Conservation (phyloP, 2,329 filamentous ascomycete genomes). For the Diplodia seriata region DNA sequence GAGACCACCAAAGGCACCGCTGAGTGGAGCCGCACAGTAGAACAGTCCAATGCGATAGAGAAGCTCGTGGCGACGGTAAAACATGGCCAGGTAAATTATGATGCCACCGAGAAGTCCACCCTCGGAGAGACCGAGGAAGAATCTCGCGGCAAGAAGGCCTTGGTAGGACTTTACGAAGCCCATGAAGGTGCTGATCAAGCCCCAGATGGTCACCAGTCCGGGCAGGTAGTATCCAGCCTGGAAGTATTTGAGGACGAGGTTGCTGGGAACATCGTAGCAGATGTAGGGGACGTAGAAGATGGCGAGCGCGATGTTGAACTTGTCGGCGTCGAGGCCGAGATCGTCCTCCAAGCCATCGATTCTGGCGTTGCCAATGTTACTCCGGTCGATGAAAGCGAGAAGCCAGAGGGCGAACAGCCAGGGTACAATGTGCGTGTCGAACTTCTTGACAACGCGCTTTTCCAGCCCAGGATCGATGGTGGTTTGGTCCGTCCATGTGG, state of each 20-base stretch:
- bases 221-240: slow-evolving; percentile 52
- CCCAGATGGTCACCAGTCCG: slow-evolving; percentile 50
- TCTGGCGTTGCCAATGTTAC: slow-evolving; percentile 52
- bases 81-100: slow-evolving; percentile 53
- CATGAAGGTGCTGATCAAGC: slow-evolving; percentile 49
- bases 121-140: slow-evolving; percentile 53
- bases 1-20: slow-evolving; percentile 52
- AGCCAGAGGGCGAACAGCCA: slow-evolving; percentile 57
- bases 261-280: slow-evolving; percentile 51
- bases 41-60: slow-evolving; percentile 51
- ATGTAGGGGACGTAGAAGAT: slow-evolving; percentile 57
- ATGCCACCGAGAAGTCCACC: slow-evolving; percentile 52
- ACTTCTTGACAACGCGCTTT: slow-evolving; percentile 50
- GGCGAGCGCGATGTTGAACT: slow-evolving; percentile 53
- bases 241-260: slow-evolving; percentile 51
- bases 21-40: slow-evolving; percentile 48
- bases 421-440: slow-evolving; percentile 54
- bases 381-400: slow-evolving; percentile 57
- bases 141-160: slow-evolving; percentile 50
- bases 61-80: slow-evolving; percentile 51
- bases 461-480: slow-evolving; percentile 38
- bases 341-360: slow-evolving; percentile 52
- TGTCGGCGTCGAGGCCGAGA: slow-evolving; percentile 49
- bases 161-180: slow-evolving; percentile 52
- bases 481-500: slow-evolving; percentile 31